A percentile compares a stretch with the other conserved stretches of the same genome.
Conservation (phyloP, 2,329 filamentous ascomycete species). For the Microcyclospora tardicrescens region DNA sequence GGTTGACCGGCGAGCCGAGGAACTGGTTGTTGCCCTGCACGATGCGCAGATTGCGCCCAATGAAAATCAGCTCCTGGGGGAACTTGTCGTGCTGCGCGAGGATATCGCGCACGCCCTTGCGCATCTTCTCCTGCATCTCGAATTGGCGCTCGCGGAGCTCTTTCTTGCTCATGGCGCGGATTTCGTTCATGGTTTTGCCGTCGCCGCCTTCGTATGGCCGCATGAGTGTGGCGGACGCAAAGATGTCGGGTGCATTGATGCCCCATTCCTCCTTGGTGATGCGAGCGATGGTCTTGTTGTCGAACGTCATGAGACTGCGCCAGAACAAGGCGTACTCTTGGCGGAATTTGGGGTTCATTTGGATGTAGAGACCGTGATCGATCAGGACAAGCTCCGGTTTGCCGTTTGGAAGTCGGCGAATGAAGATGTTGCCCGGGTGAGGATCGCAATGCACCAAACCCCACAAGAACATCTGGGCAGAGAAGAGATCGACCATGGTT, state of each 20-base stretch:
- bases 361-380: constrained; percentile 92
- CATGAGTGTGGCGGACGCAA: constrained; percentile 81
- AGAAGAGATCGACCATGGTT: constrained; percentile 91
- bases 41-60: constrained; percentile 81
- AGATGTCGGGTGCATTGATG: constrained; percentile 76
- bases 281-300: constrained; percentile 63
- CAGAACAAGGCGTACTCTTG: constrained; percentile 82
- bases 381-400: constrained; percentile 84
- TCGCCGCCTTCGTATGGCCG: constrained; percentile 82
- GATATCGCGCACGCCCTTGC: constrained; percentile 62
- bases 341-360: constrained; percentile 72
- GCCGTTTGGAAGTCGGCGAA: constrained; percentile 72
- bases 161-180: constrained; percentile 39
- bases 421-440: constrained; percentile 94
- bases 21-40: constrained; percentile 90
- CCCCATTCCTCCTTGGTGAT: constrained; percentile 72
- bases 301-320: constrained; percentile 87
- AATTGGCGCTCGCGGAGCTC: constrained; percentile 51
- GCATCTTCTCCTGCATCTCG: constrained; percentile 65
- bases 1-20: constrained; percentile 74
- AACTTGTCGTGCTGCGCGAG: constrained; percentile 76
- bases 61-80: constrained; percentile 84
- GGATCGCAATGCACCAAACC: constrained; percentile 92
- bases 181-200: constrained; percentile 43
- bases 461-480: constrained; percentile 97